These are phyloP conservation scores for Cyamopsis tetragonoloba DNA, from an alignment of 306 rosid species.

Conservation along the genomic window DNA sequence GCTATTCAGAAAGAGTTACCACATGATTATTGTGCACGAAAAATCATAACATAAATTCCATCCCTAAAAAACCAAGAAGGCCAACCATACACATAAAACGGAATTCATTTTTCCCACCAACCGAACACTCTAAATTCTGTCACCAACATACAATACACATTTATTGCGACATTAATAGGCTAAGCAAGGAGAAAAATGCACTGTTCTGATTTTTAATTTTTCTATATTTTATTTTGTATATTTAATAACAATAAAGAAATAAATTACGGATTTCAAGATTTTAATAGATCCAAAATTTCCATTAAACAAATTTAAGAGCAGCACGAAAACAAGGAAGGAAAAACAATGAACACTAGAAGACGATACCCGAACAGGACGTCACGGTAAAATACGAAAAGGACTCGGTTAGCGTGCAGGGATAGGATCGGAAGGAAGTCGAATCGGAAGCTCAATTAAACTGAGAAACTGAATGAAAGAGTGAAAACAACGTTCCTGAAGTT, in stretches of 20 bases:
- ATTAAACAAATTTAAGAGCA: neutral
- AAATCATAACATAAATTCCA: neutral
- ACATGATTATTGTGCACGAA: neutral
- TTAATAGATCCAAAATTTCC: conserved; percentile 14
- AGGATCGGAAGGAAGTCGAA: conserved; percentile 13
- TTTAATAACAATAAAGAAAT: too few relatives aligned
- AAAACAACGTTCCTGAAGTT: conserved; percentile 37
- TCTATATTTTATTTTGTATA: too few relatives aligned
- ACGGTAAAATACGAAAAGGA: conserved; percentile 23
- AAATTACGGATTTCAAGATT: too few relatives aligned
- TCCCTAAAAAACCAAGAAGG: conserved; percentile 16
- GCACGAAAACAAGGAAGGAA: neutral
- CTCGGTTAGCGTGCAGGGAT: conserved; percentile 22
- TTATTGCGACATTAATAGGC: conserved; percentile 22
- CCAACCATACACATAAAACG: conserved; percentile 5
- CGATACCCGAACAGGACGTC: conserved; percentile 42
- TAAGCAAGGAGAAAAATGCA: neutral
- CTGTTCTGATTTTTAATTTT: neutral
- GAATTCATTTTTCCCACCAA: conserved; percentile 30
- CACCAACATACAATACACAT: conserved; percentile 25
- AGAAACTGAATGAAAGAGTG: conserved; percentile 33
- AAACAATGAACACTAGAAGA: neutral
- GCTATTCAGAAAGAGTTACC: conserved; percentile 8
- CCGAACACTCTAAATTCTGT: conserved; percentile 25
- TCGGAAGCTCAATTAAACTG: conserved; percentile 30